Conservation (phyloP, 1,139 yeast species). For the Blastobotrys serpentis region DNA sequence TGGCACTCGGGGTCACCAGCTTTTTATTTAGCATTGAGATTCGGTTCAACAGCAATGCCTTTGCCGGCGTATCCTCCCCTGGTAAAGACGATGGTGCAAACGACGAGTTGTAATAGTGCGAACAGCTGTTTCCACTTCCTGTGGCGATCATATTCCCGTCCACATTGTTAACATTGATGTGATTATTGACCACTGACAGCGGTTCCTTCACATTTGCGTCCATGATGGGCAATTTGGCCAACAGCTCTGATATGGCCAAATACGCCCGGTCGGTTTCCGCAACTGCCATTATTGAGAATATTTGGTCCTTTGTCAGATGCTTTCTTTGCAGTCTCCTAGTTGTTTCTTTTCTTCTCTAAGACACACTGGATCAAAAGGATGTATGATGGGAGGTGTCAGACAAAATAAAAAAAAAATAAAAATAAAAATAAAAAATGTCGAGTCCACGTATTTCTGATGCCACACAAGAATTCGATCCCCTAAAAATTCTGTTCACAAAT, state of each 20-base stretch:
- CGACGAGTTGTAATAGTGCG: constrained; percentile 5
- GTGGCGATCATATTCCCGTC: not conserved
- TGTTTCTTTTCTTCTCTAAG: not conserved
- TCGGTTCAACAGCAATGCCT: constrained; percentile 24
- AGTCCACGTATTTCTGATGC: too few species aligned
- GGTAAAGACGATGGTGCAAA: constrained; percentile 20
- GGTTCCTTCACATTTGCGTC: constrained; percentile 7
- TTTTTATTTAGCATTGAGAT: constrained; percentile 16
- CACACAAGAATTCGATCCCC: not conserved
- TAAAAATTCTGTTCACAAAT: not conserved
- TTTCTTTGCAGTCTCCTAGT: too few species aligned
- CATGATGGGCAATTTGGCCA: constrained; percentile 16
- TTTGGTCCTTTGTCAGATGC: too few species aligned
- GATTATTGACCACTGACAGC: constrained; percentile 9
- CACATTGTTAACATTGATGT: constrained; percentile 7
- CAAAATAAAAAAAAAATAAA: not conserved
- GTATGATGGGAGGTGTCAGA: not conserved
- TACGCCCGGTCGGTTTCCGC: constrained; percentile 23
- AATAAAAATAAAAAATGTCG: constrained; percentile 1
- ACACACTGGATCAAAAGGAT: not conserved
- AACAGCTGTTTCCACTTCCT: constrained; percentile 1
- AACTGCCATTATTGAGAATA: constrained; percentile 9
- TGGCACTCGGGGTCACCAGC: not conserved
- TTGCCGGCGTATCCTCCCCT: constrained; percentile 29
- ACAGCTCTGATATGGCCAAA: constrained; percentile 24